Base-by-base conservation (phyloP, 2,329 filamentous ascomycete genomes). In the Phyllosticta ampelicida region DNA sequence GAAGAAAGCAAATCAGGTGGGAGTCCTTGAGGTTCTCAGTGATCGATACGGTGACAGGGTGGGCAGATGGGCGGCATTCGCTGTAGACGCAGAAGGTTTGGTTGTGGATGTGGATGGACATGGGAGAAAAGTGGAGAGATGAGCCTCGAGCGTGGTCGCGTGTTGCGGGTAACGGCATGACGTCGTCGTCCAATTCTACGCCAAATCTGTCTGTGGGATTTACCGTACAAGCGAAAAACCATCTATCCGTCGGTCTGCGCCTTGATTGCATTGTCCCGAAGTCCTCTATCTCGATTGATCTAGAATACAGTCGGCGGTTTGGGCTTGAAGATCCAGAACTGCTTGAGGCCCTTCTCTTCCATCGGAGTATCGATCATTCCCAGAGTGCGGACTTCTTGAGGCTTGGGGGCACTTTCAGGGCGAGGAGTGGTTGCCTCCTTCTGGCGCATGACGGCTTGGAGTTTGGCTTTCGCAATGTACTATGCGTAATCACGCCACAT, bases 371-470 rank as follows among this genome's bases (percentile, higher is more conserved):
- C 86, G 66, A 97, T 69, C 64, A 96, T 74, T 51, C 92, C 92
- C 62, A 97, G 73, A 72, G 87, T 90, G 73, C 90, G 81, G 79
- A 97, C 95, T 78, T 94, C 84, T 61, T 88, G 89, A 5, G 88
- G 87, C 63, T 83, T 90, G 61, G 90, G 90, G 60, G 84, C 86
- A 68, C 89, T 85, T 70, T 94, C 89, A 76, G 89, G 83, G 62
- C 87, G 81, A 66, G 86, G 83, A 60, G 87, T 81, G 65, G 86
- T 85, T 65, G 86, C 85, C 66, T 86, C 80, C 59, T 85, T 81
- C 73, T 90, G 85, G 72, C 90, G 85, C 75, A 91, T 95, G 56
- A 91, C 92, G 60, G 81, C 79, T 77, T 96, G 91, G 63, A 97
- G 80, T 62, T 85, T 84, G 70, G 87, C 84, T 77, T 91, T 86